Conservation (phyloP, 2,329 filamentous ascomycete genomes). For the Fusarium haematococcum region DNA sequence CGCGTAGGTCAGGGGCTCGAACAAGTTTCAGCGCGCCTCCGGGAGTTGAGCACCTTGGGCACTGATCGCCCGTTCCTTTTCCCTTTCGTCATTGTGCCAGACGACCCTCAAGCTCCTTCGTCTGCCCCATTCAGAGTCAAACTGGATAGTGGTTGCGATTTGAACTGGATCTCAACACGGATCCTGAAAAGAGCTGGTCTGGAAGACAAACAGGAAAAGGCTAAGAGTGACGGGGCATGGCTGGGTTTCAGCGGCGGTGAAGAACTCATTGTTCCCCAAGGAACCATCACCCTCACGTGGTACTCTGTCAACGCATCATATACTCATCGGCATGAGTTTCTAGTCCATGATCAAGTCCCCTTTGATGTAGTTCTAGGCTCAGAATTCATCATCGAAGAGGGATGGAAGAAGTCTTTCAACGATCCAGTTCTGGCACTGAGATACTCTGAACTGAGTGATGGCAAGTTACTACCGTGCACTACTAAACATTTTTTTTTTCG, state of each 20-base stretch:
- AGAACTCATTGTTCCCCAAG: not conserved
- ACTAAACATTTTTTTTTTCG: not conserved
- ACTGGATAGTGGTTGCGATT: not conserved
- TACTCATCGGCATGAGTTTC: not conserved
- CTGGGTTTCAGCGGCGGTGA: not conserved
- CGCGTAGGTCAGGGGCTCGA: not conserved
- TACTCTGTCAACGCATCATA: not conserved
- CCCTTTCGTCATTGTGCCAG: not conserved
- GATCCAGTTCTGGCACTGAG: not conserved
- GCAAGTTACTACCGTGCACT: not conserved
- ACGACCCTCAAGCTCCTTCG: not conserved
- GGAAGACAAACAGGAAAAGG: not conserved
- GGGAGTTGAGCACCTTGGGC: not conserved
- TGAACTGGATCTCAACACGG: not conserved
- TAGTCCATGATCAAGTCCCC: not conserved
- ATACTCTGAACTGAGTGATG: not conserved
- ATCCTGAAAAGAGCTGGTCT: not conserved
- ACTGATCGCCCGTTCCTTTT: not conserved
- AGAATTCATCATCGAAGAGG: not conserved
- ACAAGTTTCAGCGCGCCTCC: not conserved
- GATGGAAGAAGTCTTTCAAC: not conserved
- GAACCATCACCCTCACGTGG: not conserved
- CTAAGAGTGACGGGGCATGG: not conserved
- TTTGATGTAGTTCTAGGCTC: not conserved
- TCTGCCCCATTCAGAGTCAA: not conserved